A percentile compares a stretch with the other conserved stretches of the same genome.
phyloP scores from a whole-genome alignment of 2,329 filamentous ascomycete genomes.

The Beauveria medogensis region DNA sequence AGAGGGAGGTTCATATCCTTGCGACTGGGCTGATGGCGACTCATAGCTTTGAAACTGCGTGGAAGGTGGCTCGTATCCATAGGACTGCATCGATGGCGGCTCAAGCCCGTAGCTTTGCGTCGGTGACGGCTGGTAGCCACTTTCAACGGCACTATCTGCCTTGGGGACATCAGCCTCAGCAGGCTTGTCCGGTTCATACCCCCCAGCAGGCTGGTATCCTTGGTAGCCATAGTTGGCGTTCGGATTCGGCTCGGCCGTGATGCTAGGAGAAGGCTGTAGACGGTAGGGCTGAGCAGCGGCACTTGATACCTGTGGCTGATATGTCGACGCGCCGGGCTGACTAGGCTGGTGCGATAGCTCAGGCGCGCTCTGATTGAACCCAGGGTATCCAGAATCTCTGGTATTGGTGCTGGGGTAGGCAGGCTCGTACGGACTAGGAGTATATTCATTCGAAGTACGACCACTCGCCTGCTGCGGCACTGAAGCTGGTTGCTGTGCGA shows the following conservation, averaged over 20 bases:
- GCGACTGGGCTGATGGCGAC: neutral
- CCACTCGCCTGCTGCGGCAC: slow-evolving; percentile 16
- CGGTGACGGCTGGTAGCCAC: slow-evolving; percentile 1
- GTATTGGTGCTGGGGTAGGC: slow-evolving; percentile 15
- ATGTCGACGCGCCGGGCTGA: neutral
- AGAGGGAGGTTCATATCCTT: slow-evolving; percentile 4
- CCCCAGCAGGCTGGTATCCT: slow-evolving; percentile 35
- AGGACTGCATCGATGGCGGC: neutral
- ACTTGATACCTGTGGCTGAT: slow-evolving; percentile 13
- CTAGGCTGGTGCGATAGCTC: neutral
- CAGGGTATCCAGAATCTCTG: neutral
- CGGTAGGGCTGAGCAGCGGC: slow-evolving; percentile 22
- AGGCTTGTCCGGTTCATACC: slow-evolving; percentile 39
- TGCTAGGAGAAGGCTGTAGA: slow-evolving; percentile 19
- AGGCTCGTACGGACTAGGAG: slow-evolving; percentile 30
- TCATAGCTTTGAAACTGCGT: neutral
- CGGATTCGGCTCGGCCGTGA: slow-evolving; percentile 21
- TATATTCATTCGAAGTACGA: slow-evolving; percentile 23
- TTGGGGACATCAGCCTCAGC: slow-evolving; percentile 14
- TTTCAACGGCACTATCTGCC: slow-evolving; percentile 13
- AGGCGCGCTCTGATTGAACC: neutral
- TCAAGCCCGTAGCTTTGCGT: slow-evolving; percentile 3
- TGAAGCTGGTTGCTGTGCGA: neutral
- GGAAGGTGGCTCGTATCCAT: slow-evolving; percentile 3
- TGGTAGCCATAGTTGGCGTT: slow-evolving; percentile 19